Percentiles rank a stretch among this genome's conserved stretches.
Evolutionary conservation across 495 filamentous ascomycete genomes (phyloP).

Genomic region (Trichocladium uniseriatum): DNA sequence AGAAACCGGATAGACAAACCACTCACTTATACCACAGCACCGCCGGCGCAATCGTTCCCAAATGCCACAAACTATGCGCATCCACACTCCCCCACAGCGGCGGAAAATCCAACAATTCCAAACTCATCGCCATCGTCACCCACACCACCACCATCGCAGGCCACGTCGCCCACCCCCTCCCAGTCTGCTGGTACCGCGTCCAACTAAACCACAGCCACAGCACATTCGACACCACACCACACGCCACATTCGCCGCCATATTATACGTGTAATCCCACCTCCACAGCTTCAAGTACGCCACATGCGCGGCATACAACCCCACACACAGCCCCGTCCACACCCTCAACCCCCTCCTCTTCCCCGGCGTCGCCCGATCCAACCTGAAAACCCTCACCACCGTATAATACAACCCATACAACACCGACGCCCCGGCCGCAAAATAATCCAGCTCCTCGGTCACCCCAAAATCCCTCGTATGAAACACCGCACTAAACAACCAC

Average conservation of each 20-base stretch:
- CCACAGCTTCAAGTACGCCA: slow-evolving; percentile 75
- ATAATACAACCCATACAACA: slow-evolving; percentile 85
- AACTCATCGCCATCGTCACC: slow-evolving; percentile 86
- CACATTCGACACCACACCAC: slow-evolving; percentile 70
- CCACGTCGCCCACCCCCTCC: slow-evolving; percentile 74
- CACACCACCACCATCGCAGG: slow-evolving; percentile 88
- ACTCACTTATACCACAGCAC: slow-evolving; percentile 93
- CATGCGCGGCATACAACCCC: slow-evolving; percentile 62
- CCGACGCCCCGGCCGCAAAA: slow-evolving; percentile 83
- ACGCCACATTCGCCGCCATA: slow-evolving; percentile 85
- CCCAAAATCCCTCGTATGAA: slow-evolving; percentile 80
- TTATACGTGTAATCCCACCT: slow-evolving; percentile 95
- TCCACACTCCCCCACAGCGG: slow-evolving; percentile 75
- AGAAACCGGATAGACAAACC: slow-evolving; percentile 12
- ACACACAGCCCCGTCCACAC: slow-evolving; percentile 68
- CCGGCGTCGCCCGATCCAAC: slow-evolving; percentile 54
- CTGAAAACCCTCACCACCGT: slow-evolving; percentile 72
- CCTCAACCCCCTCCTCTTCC: slow-evolving; percentile 51
- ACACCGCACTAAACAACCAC: slow-evolving; percentile 83
- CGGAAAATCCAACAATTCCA: slow-evolving; percentile 90
- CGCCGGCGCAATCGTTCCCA: slow-evolving; percentile 81
- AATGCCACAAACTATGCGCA: slow-evolving; percentile 94
- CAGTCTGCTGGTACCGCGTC: slow-evolving; percentile 56
- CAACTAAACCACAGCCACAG: slow-evolving; percentile 84
- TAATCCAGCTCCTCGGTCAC: slow-evolving; percentile 92